Base-by-base conservation (phyloP, 1,284 basidiomycete species). In the Moesziomyces parantarcticus region DNA sequence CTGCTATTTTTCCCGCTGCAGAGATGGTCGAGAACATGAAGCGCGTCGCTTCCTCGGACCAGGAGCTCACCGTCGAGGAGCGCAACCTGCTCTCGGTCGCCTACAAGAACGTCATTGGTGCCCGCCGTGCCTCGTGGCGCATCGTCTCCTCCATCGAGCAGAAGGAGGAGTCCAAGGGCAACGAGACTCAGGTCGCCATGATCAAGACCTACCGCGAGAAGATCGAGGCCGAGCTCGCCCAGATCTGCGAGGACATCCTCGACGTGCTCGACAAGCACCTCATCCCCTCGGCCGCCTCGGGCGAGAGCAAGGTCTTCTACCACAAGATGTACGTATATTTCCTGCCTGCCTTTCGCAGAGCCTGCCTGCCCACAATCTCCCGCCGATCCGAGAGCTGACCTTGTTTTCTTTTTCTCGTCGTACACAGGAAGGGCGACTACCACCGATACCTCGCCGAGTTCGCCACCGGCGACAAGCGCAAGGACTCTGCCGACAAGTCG, bases 31-130 rank as follows among this genome's bases (percentile, higher is more conserved):
- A 83, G 79, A 82, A 83, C 80, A 83, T 83, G 82, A 83, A 83
- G 82, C 79, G 77, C 52, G 82, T 83, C 44, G 82, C 82, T 69
- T 83, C 81, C 16, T 82, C 81, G 43, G 81, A 83, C 76, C 76
- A 83, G 77, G 82, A 99, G 85, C 92, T 99, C 84, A 97, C 96
- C 76, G 96, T 99, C 57, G 96, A 99, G 88, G 96, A 99, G 88
- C 94, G 97, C 76, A 99, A 98, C 86, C 90, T 99, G 62, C 90
- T 99, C 64, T 98, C 95, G 26, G 96, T 99, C 76, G 96, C 96
- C 29, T 99, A 99, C 90, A 99, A 99, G 93, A 99, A 99, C 87
- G 95, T 99, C 76, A 98, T 98, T 82, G 96, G 96, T 87, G 96
- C 96, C 47, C 95, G 96, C 81, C 94, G 96, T 86, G 96, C 96